Evolutionary conservation across 305 asterid genomes (phyloP).

Genomic region (Fraxinus velutina): DNA sequence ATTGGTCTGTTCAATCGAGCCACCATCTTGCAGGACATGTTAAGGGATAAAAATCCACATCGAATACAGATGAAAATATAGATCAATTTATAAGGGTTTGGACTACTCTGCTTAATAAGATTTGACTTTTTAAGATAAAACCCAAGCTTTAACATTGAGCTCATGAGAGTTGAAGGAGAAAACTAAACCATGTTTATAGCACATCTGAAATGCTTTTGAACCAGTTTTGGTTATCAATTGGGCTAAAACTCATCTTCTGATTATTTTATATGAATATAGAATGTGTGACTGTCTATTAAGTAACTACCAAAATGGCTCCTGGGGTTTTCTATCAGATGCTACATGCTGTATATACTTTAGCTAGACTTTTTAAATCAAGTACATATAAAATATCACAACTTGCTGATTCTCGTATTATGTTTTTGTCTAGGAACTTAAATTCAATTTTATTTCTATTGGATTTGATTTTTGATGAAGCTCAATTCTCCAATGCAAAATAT

Average conservation of each 20-base stretch:
- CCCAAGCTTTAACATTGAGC: neutral
- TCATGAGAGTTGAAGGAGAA: neutral
- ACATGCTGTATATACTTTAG: neutral
- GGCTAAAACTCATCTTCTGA: neutral
- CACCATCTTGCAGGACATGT: neutral
- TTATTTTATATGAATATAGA: neutral
- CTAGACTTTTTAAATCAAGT: neutral
- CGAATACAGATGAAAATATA: neutral
- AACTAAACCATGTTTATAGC: neutral
- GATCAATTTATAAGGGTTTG: neutral
- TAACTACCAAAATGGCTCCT: neutral
- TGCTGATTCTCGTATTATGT: neutral
- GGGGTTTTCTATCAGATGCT: neutral
- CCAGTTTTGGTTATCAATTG: neutral
- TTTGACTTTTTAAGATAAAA: neutral
- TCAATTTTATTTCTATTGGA: neutral
- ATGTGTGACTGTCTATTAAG: neutral
- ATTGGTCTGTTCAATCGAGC: neutral
- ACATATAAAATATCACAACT: neutral
- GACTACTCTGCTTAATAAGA: no score
- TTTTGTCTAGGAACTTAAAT: neutral
- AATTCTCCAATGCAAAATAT: neutral
- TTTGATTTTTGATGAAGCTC: neutral
- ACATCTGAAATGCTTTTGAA: neutral
- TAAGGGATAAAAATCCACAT: neutral